Base-by-base conservation (phyloP, 2,329 filamentous ascomycete species). In the Pseudogymnoascus sp. region DNA sequence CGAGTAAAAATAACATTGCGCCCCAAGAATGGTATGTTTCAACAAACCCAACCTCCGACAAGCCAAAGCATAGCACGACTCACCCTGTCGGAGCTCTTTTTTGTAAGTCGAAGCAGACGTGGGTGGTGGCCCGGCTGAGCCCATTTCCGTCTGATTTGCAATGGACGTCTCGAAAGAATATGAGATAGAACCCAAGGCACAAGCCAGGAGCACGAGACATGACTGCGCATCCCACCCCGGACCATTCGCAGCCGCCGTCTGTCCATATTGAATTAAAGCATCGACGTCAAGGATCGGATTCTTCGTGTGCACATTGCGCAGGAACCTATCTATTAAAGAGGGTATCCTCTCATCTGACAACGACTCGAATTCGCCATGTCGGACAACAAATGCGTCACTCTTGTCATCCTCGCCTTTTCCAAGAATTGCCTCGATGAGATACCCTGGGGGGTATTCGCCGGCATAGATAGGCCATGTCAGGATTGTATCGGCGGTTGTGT, bases 1-100 rank as follows among this genome's bases (percentile, higher is more conserved):
- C 5, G 75, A 74, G 60, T 75, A 72, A 61, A 77, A 77, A 62
- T 74, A 70, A 56, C 75, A 78, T 42, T 78, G 76, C 5, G 72
- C 70, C 4, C 71, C 70, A 5, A 76, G 60, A 18, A 78, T 66
- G 23, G 70, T 67, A 56, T 69, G 66, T 38, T 68, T 65, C 16
- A 74, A 64, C 6, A 68, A 59, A 7, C 73, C 74, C 18, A 75
- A 61, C 2, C 73, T 64, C 28, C 71, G 67, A 18, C 68, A 70
- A n/a, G 73, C 73, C 64, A 73, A 62, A 11, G 63, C 61, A 59
- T 72, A 75, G 64, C 70, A 75, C 4, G 68, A 50, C 56, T 73
- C 70, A 8, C 69, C 73, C 46, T 70, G 63, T 18, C 66, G 65
- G 50, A 70, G 62, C 21, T 67, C 63, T 36, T 63, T 37, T 42